Conservation (phyloP, 345 rosid genomes). For the Heritiera fomes region DNA sequence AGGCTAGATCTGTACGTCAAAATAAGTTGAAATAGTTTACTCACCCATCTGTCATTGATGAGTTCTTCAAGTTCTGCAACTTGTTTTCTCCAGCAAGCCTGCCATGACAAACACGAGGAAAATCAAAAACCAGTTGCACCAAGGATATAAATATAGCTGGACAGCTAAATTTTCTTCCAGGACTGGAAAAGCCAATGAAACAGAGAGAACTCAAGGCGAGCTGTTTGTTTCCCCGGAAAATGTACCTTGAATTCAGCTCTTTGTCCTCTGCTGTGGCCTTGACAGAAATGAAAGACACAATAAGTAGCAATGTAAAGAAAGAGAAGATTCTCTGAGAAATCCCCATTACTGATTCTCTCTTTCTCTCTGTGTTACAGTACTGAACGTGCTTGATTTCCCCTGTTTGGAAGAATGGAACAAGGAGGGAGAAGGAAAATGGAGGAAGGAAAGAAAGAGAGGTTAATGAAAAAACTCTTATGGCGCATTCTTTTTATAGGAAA, state of each 20-base stretch:
- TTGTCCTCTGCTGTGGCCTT: constrained; percentile 34
- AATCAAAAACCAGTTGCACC: neutral
- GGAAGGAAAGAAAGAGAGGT: neutral
- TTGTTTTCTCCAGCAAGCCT: constrained; percentile 34
- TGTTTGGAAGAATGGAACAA: neutral
- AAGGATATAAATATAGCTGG: neutral
- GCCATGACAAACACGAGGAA: neutral
- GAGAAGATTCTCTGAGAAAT: constrained; percentile 36
- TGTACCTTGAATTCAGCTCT: constrained; percentile 38
- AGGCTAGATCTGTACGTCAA: neutral
- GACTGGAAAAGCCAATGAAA: neutral
- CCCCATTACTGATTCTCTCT: constrained; percentile 44
- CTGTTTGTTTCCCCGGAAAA: constrained; percentile 10
- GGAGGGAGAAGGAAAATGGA: neutral
- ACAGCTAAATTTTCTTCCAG: neutral
- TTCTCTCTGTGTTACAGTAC: constrained; percentile 11
- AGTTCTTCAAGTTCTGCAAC: constrained; percentile 42
- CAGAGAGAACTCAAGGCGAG: neutral
- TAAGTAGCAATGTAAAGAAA: constrained; percentile 41
- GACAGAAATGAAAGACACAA: constrained; percentile 37
- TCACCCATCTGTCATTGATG: constrained; percentile 55
- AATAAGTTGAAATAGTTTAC: constrained; percentile 17
- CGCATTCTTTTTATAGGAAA: constrained; percentile 2
- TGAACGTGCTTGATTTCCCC: neutral
- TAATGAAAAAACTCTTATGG: neutral